A percentile compares a stretch with the other conserved stretches of the same genome.
phyloP scores from a whole-genome alignment of 2,329 filamentous ascomycete genomes.

The Colletotrichum caudatum region DNA sequence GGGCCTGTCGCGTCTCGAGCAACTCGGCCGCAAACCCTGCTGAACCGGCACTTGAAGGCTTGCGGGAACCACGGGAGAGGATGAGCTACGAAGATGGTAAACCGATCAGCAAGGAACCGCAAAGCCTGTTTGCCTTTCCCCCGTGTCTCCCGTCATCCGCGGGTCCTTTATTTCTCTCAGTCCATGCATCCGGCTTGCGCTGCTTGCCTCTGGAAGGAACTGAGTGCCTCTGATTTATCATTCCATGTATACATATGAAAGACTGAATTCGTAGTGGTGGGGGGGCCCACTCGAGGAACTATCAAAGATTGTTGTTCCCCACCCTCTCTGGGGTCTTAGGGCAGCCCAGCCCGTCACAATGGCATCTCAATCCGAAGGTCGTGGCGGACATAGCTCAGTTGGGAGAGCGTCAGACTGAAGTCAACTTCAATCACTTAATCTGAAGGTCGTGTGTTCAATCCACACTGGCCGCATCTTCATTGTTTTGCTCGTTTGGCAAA shows the following conservation, averaged over 20 bases:
- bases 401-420: conserved; percentile 42
- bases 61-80: conserved; percentile 11
- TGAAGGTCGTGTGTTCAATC: conserved; percentile 42
- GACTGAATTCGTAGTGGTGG: background rate
- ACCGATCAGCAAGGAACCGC: background rate
- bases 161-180: background rate
- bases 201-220: background rate
- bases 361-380: conserved; percentile 16
- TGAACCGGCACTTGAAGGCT: background rate
- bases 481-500: background rate
- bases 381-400: conserved; percentile 42
- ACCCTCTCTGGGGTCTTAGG: background rate
- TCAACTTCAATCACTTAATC: conserved; percentile 38
- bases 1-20: conserved; percentile 10
- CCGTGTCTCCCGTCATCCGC: too few species aligned
- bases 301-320: conserved; percentile 9
- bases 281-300: background rate
- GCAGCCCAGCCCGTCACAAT: accelerated
- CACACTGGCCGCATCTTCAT: conserved; percentile 40
- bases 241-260: too few species aligned
- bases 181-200: background rate
- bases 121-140: background rate
- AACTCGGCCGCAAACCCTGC: conserved; percentile 14
- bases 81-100: too few species aligned
- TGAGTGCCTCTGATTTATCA: background rate